Evolutionary conservation across 345 rosid species (phyloP), one percentile per base, ranked within the genome.

Genomic region (Pseudoturritis turrita): DNA sequence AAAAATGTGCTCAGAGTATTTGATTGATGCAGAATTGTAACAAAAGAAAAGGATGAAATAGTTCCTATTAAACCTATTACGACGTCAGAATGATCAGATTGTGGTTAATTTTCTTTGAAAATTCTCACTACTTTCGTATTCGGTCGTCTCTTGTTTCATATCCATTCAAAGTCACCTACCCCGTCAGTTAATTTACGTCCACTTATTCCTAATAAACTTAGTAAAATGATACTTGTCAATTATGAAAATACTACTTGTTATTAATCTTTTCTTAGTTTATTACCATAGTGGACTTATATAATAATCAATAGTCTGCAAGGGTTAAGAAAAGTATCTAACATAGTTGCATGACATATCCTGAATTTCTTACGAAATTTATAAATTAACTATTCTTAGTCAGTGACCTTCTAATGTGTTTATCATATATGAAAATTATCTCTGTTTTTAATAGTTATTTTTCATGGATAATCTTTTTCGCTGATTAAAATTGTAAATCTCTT

Each of bases 91-190:
- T n/a, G n/a, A n/a, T 45, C 21, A 35, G 19, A 65, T 64, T 45
- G 18, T 36, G 44, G 65, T 46, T 21, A 33, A 1, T 33, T 70
- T 47, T 18, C 9, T 58, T 50, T 36, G 52, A 57, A 73, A 65
- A 1, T 65, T 57, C 60, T 37, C 26, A n/a, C 14, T 26, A 66
- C 10, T 51, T 74, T 74, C 56, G 7, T 41, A 40, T 51, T 67
- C 5, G 17, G 78, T 74, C 54, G 44, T 58, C 51, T 49, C 67
- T 74, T 67, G 61, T 17, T 22, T 40, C 4, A 50, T 56, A 39
- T 39, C 39, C 36, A 47, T 37, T 56, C 33, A 35, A 74, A 58
- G 67, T 74, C 78, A 66, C 36, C 62, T 21, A 28, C 59, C 53
- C 72, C 39, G 22, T 66, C 67, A 65, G 39, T 49, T 58, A 40